Base-by-base conservation (phyloP, 345 rosid genomes). In the Citrus medica region DNA sequence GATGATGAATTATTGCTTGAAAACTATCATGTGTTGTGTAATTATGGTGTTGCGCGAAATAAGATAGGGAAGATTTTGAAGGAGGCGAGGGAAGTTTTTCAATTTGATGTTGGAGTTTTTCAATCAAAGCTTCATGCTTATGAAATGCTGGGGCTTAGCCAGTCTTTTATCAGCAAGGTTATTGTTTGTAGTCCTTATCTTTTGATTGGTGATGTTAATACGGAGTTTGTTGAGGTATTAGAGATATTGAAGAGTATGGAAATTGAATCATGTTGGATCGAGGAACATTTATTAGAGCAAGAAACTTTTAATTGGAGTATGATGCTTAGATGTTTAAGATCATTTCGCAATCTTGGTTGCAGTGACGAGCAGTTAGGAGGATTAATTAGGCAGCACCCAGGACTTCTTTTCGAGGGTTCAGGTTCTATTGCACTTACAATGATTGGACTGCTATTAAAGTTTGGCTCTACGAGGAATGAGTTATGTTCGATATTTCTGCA, bases 1-100 rank as follows among this genome's bases (percentile, higher is more conserved):
- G 99, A 95, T 73, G 96, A 93, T 62, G 51, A 40, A 24, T 48
- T 85, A 66, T 79, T 93, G 88, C 81, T 93, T 53, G 89, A 86
- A 79, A 93, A 93, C 74, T 90, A 83, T 83, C 87, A 81, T 82
- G 91, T 86, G 51, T 85, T 95, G 76, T 92, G 89, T 79, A 33
- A 83, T 40, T 89, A 89, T 78, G 96, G 97, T n/a, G 76, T 93
- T 64, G 87, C 87, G 4, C 85, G 88, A 33, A 83, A 82, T 75
- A 85, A 83, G 87, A 91, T 93, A 28, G 96, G 99, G 35, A 83
- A 70, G 79, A 82, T 95, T 8, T 92, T 76, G 78, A 87, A 73
- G 83, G 89, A 85, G 71, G 94, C 94, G 1, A 72, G 76, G 51
- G 92, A 90, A 78, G 80, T 90, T 84, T 93, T 92, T 14, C 53